phyloP scores from a whole-genome alignment of 768 basidiomycete species.

The Lyophyllum shimeji region DNA sequence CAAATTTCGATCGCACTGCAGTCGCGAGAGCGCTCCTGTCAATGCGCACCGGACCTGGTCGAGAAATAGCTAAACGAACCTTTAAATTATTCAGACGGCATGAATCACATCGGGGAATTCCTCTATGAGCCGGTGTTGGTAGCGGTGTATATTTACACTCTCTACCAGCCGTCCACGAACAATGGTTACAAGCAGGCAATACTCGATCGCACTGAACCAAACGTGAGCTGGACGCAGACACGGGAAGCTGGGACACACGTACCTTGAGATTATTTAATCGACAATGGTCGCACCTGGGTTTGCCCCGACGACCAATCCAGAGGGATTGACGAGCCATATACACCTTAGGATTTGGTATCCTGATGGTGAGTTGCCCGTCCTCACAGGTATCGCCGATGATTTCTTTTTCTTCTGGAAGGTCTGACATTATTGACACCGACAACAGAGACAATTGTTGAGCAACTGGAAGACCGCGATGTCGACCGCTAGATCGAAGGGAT shows the following conservation, averaged over 20 bases:
- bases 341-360: slow-evolving; percentile 66
- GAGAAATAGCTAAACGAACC: slow-evolving; percentile 34
- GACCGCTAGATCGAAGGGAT: neutral
- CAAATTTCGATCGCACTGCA: slow-evolving; percentile 69
- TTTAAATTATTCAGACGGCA: slow-evolving; percentile 69
- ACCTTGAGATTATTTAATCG: slow-evolving; percentile 73
- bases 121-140: slow-evolving; percentile 73
- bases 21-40: neutral
- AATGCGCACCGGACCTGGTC: neutral
- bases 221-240: slow-evolving; percentile 9
- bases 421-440: slow-evolving; percentile 4
- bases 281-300: slow-evolving; percentile 74
- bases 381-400: slow-evolving; percentile 40
- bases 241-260: slow-evolving; percentile 23
- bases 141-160: slow-evolving; percentile 74
- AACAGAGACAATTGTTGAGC: neutral
- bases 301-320: slow-evolving; percentile 75
- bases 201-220: slow-evolving; percentile 63
- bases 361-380: slow-evolving; percentile 58
- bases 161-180: slow-evolving; percentile 60
- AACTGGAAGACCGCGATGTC: neutral
- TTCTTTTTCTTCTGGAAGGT: slow-evolving; percentile 20
- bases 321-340: slow-evolving; percentile 70
- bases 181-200: slow-evolving; percentile 70
- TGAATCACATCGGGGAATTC: slow-evolving; percentile 72